Base-by-base conservation (phyloP, 2,329 filamentous ascomycete genomes). In the Periconia macrospinosa region DNA sequence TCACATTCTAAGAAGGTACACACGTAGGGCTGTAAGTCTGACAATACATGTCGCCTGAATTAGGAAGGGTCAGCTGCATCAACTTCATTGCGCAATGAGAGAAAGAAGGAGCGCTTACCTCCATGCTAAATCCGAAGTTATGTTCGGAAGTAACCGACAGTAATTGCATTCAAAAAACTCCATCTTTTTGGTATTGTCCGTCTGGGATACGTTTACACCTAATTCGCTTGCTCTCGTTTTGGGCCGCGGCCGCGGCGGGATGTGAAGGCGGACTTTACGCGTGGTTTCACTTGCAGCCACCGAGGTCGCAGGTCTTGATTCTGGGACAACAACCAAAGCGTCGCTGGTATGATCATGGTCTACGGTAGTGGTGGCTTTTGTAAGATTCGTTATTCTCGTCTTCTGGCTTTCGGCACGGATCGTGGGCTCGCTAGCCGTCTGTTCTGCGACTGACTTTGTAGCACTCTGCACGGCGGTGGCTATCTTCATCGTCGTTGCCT, bases 161-260 rank as follows among this genome's bases (percentile, higher is more conserved):
- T 56, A 56, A 18, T 54, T 48, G 41, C 56, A 58, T 33, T 48
- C 45, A n/a, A 57, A 57, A 11, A 17, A 41, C 13, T 57, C 54
- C 2, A 37, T 15, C 19, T 35, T 18, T 37, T 44, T 41, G 8
- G 42, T 47, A 6, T 48, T 19, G n/a, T 45, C 41, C 7, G 30
- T 45, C 17, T 17, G 42, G 10, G 14, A 6, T 7, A 27, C 19
- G 20, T 27, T 20, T 20, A 44, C 8, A 5, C 18, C 20, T 7
- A 27, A 19, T 11, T 44, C 20, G 20, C n/a, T 44, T 6, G 20
- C 18, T n/a, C 15, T 23, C 14, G 42, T 9, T 6, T 44, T 44
- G 2, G 20, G 42, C 18, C 6, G 18, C 14, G 54, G 54, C 2
- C 51, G 27, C 3, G 47, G 20, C 1, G 54, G 54, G 9, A 57